These are phyloP conservation scores for Picea abies DNA, from an alignment of 83 land plant species.

Conservation along the genomic window DNA sequence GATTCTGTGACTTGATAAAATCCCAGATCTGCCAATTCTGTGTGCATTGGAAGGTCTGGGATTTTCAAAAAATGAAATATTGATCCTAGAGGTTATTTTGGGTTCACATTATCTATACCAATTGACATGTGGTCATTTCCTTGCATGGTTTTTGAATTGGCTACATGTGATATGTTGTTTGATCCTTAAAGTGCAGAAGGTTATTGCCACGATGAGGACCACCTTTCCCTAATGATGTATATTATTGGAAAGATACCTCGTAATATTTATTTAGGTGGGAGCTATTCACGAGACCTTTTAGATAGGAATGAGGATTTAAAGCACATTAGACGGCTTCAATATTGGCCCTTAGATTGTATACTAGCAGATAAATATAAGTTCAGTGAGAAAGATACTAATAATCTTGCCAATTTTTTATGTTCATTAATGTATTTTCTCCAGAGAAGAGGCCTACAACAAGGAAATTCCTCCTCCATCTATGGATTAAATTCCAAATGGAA, in stretches of 20 bases:
- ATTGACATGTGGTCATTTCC: slow-evolving; percentile 83
- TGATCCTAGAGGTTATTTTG: slow-evolving; percentile 76
- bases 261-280: too few species aligned
- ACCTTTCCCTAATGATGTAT: slow-evolving; percentile 48
- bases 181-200: not conserved
- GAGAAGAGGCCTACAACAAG: slow-evolving; percentile 83
- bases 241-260: slow-evolving; percentile 35
- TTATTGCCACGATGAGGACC: slow-evolving; percentile 21
- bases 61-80: slow-evolving; percentile 54
- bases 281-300: too few species aligned
- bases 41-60: too few species aligned
- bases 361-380: slow-evolving; percentile 52
- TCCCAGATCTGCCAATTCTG: too few species aligned
- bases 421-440: slow-evolving; percentile 74
- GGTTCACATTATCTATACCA: slow-evolving; percentile 27
- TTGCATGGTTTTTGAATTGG: too few species aligned
- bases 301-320: slow-evolving; percentile 38
- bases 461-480: slow-evolving; percentile 57
- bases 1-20: too few species aligned
- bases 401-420: slow-evolving; percentile 59
- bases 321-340: slow-evolving; percentile 61
- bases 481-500: too few species aligned
- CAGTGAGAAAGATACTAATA: slow-evolving; percentile 33
- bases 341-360: slow-evolving; percentile 58
- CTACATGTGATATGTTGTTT: too few species aligned